Evolutionary conservation across 768 basidiomycete genomes (phyloP).

Genomic region (Pholiota microspora): DNA sequence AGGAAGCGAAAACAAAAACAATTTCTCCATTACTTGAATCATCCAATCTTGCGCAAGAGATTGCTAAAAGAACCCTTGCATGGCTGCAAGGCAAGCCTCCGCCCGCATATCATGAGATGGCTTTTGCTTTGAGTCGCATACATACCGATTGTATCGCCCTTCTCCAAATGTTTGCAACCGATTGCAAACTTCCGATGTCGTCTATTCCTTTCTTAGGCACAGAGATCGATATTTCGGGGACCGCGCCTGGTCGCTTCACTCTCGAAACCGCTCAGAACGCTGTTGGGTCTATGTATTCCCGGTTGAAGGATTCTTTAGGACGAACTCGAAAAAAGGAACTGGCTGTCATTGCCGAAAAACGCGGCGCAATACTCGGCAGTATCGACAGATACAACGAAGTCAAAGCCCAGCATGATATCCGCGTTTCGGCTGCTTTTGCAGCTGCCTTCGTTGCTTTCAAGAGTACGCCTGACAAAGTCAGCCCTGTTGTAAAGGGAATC

Average conservation of each 20-base stretch:
- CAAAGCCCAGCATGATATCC: constrained; percentile 83
- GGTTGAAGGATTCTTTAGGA: constrained; percentile 72
- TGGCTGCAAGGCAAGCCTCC: constrained; percentile 79
- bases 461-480: constrained; percentile 88
- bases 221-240: constrained; percentile 74
- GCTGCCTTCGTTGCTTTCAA: constrained; percentile 87
- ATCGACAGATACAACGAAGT: constrained; percentile 80
- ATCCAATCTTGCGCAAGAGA: constrained; percentile 60
- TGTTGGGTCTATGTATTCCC: constrained; percentile 66
- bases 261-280: constrained; percentile 74
- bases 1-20: constrained; percentile 19
- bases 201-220: constrained; percentile 77
- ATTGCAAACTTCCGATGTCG: constrained; percentile 81
- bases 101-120: constrained; percentile 88
- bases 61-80: constrained; percentile 64
- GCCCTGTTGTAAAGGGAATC: constrained; percentile 93
- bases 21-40: constrained; percentile 46
- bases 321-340: constrained; percentile 79
- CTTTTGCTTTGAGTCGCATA: constrained; percentile 74
- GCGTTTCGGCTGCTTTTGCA: constrained; percentile 87
- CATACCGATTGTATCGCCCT: constrained; percentile 77
- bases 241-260: constrained; percentile 67
- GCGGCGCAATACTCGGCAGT: constrained; percentile 59
- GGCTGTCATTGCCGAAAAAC: constrained; percentile 72
- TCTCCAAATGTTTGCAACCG: constrained; percentile 78